Base-by-base conservation (phyloP, 768 basidiomycete species). In the Russula brevipes region DNA sequence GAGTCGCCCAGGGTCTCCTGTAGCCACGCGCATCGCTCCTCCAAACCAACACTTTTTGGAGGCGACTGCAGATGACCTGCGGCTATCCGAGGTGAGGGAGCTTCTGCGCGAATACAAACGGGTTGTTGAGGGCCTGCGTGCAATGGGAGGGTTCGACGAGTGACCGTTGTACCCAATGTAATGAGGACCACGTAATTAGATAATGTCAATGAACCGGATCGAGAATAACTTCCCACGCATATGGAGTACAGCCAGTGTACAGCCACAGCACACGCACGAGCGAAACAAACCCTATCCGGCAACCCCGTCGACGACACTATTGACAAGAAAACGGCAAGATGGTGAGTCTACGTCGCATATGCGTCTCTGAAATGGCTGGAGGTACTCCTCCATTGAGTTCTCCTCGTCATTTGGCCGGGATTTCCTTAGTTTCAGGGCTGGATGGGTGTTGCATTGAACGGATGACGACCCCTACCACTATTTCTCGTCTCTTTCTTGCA, bases 71-170 rank as follows among this genome's bases (percentile, higher is more conserved):
- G 89, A 87, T 57, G 96, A 98, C 65, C 73, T 98, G 58, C 81
- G 80, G 57, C 74, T 98, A 31, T 84, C 86, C 0, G 96, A 99
- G 68, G 85, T 98, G 1, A 84, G 80, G 0, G 84, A 88, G 66
- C 77, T 99, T 47, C 75, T 98, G 71, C 75, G 78, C 38, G 95
- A 97, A 66, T 98, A 97, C 73, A 82, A 83, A 66, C 77, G 88
- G 49, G 72, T 97, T 56, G 94, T 85, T 9, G 88, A 90, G 47
- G 85, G 80, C 17, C 76, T 94, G 39, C 76, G 82, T 33, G 78
- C 76, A 24, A 74, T 81, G 56, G 85, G 84, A 19, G 88, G 86
- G 24, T 64, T 64, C 33, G 54, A 55, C 8, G 54, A 59, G 47
- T 64, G 63, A 64, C 33, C 19, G 38, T 63, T 46, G 56, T 62